phyloP scores from a whole-genome alignment of 805 yeast genomes.

The Metschnikowia kofuensis region DNA sequence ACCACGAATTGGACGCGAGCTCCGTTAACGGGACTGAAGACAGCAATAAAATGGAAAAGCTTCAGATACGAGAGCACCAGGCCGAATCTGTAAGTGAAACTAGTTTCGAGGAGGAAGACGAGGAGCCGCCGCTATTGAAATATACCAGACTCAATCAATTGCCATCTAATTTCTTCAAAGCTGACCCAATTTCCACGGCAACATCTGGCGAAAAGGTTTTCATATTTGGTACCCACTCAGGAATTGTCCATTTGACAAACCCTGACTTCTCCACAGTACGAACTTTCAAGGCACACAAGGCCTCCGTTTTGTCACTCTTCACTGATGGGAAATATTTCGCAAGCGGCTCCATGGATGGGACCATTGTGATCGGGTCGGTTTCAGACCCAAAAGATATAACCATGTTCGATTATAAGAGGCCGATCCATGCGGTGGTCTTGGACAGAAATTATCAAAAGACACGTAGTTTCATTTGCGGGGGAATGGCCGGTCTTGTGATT shows the following conservation, averaged over 20 bases:
- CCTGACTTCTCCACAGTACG: slow-evolving; percentile 61
- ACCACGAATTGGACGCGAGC: too few relatives aligned
- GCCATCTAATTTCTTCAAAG: slow-evolving; percentile 66
- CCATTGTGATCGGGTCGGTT: slow-evolving; percentile 77
- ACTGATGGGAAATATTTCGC: slow-evolving; percentile 76
- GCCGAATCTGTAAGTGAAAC: neutral
- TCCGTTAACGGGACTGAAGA: neutral
- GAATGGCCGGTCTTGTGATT: slow-evolving; percentile 80
- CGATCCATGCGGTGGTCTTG: slow-evolving; percentile 81
- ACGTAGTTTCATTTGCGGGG: slow-evolving; percentile 78
- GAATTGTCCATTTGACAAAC: slow-evolving; percentile 65
- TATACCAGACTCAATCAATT: slow-evolving; percentile 68
- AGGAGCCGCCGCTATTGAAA: slow-evolving; percentile 67
- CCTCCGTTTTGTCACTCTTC: slow-evolving; percentile 72
- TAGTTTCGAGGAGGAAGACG: slow-evolving; percentile 11
- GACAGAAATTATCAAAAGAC: slow-evolving; percentile 64
- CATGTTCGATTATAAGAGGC: slow-evolving; percentile 82
- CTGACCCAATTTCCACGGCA: slow-evolving; percentile 78
- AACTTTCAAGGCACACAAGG: slow-evolving; percentile 79
- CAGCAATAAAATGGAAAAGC: neutral
- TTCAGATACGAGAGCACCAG: neutral
- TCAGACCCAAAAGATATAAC: slow-evolving; percentile 58
- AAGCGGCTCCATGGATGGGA: slow-evolving; percentile 92
- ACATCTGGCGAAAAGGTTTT: slow-evolving; percentile 57
- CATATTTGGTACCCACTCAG: slow-evolving; percentile 88